These are phyloP conservation scores for Psilocybe sp. DNA, from an alignment of 768 basidiomycete genomes.

Conservation along the genomic window DNA sequence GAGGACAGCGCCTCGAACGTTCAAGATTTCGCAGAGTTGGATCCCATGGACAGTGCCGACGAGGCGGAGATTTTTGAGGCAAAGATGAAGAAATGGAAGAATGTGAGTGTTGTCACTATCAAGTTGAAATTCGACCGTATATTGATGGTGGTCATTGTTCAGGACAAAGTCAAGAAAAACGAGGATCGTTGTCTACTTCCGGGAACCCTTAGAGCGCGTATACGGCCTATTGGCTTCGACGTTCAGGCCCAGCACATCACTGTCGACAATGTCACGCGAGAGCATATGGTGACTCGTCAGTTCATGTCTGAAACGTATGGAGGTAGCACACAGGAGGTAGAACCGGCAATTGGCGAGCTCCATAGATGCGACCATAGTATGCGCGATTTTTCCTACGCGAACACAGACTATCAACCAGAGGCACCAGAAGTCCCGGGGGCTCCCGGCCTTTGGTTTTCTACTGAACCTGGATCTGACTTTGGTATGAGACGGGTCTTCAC, in stretches of 20 bases:
- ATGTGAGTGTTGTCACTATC: too few species aligned
- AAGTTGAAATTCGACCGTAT: not conserved
- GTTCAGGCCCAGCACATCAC: conserved; percentile 17
- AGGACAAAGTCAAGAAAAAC: conserved; percentile 12
- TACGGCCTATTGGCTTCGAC: conserved; percentile 20
- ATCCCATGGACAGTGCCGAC: too few species aligned
- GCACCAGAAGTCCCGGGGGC: conserved; percentile 33
- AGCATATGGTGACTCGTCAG: conserved; percentile 23
- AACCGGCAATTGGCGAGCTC: conserved; percentile 17
- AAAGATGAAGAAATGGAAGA: too few species aligned
- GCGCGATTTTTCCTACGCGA: conserved; percentile 31
- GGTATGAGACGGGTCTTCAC: conserved; percentile 12
- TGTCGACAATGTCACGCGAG: conserved; percentile 18
- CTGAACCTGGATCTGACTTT: not conserved
- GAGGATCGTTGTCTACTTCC: conserved; percentile 4
- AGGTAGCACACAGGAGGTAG: conserved; percentile 27
- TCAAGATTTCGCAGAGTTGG: too few species aligned
- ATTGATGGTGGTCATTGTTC: not conserved
- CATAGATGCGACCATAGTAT: conserved; percentile 23
- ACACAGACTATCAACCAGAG: conserved; percentile 28
- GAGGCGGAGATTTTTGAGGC: too few species aligned
- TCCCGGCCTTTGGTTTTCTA: conserved; percentile 29
- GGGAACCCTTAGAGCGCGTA: conserved; percentile 6
- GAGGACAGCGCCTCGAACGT: too few species aligned
- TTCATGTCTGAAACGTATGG: conserved; percentile 31